Percentiles rank a stretch among this genome's conserved stretches.
phyloP scores from a whole-genome alignment of 106 monocot species.

The Xerophyta viscosa region DNA sequence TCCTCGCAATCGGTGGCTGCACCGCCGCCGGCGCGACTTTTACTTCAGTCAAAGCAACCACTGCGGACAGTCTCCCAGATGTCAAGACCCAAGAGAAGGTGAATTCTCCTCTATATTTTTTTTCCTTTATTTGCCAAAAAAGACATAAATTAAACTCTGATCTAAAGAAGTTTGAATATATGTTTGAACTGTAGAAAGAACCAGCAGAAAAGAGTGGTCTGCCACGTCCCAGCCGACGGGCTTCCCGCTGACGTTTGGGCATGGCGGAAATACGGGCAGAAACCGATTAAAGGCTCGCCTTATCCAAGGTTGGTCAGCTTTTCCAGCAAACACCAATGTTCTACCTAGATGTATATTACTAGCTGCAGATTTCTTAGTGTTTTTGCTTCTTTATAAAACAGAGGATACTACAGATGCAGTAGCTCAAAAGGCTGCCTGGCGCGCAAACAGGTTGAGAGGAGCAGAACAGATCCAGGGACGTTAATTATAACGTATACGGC shows the following conservation, averaged over 20 bases:
- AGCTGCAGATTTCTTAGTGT: too few relatives aligned
- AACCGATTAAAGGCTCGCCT: slow-evolving; percentile 92
- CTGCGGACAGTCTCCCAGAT: not conserved
- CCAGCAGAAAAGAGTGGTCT: slow-evolving; percentile 68
- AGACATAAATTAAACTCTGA: not conserved
- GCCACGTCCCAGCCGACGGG: slow-evolving; percentile 51
- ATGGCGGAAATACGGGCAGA: slow-evolving; percentile 93
- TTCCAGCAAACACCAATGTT: not conserved
- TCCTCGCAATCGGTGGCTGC: not conserved
- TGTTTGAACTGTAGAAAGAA: slow-evolving; percentile 32
- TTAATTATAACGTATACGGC: slow-evolving; percentile 71
- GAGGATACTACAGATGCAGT: slow-evolving; percentile 90
- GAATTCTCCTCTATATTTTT: not conserved
- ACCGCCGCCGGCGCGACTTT: not conserved
- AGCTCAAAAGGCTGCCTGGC: slow-evolving; percentile 81
- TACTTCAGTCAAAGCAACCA: slow-evolving; percentile 13
- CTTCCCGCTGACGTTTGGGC: slow-evolving; percentile 67
- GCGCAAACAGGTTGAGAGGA: slow-evolving; percentile 79
- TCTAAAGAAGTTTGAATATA: not conserved
- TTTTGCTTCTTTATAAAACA: slow-evolving; percentile 23
- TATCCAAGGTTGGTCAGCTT: slow-evolving; percentile 86
- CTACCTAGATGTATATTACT: not conserved
- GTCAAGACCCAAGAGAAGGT: slow-evolving; percentile 21
- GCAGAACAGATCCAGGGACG: slow-evolving; percentile 47
- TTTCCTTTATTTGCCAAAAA: not conserved